Percentiles rank a stretch among this genome's conserved stretches.
These are phyloP conservation scores for Rhexocercosporidium sp. DNA, from an alignment of 2,329 filamentous ascomycete genomes.

Conservation along the genomic window DNA sequence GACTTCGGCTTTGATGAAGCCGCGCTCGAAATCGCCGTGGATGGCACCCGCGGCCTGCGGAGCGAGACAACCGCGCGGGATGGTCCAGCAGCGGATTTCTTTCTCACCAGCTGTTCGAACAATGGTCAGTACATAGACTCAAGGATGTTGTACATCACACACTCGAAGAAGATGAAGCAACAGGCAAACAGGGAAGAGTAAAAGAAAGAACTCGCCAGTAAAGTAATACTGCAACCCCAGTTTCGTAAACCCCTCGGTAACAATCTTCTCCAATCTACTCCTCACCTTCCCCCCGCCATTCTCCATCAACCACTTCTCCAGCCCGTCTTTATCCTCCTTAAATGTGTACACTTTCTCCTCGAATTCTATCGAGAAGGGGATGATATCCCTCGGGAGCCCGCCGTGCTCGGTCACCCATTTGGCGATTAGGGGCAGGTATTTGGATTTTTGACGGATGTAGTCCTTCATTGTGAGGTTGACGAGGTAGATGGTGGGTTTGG, in stretches of 20 bases:
- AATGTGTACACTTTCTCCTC: slow-evolving; percentile 50
- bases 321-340: slow-evolving; percentile 45
- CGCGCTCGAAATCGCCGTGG: slow-evolving; percentile 48
- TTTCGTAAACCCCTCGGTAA: slow-evolving; percentile 51
- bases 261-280: slow-evolving; percentile 49
- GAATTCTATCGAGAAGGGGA: slow-evolving; percentile 52
- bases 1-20: slow-evolving; percentile 53
- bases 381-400: slow-evolving; percentile 47
- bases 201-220: slow-evolving; percentile 33
- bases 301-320: slow-evolving; percentile 46
- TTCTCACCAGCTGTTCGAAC: slow-evolving; percentile 49
- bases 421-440: slow-evolving; percentile 51
- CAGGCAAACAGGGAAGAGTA: neutral
- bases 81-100: slow-evolving; percentile 52
- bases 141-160: too few relatives aligned
- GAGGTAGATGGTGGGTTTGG: slow-evolving; percentile 52
- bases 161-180: neutral
- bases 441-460: slow-evolving; percentile 52
- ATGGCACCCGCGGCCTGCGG: slow-evolving; percentile 49
- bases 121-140: too few relatives aligned
- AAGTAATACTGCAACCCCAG: slow-evolving; percentile 53
- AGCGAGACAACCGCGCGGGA: slow-evolving; percentile 46
- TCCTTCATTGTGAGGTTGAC: slow-evolving; percentile 55
- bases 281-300: slow-evolving; percentile 45
- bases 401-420: slow-evolving; percentile 53